These are phyloP conservation scores for Dictyophora rubrovolvata DNA, from an alignment of 768 basidiomycete genomes.

Conservation along the genomic window DNA sequence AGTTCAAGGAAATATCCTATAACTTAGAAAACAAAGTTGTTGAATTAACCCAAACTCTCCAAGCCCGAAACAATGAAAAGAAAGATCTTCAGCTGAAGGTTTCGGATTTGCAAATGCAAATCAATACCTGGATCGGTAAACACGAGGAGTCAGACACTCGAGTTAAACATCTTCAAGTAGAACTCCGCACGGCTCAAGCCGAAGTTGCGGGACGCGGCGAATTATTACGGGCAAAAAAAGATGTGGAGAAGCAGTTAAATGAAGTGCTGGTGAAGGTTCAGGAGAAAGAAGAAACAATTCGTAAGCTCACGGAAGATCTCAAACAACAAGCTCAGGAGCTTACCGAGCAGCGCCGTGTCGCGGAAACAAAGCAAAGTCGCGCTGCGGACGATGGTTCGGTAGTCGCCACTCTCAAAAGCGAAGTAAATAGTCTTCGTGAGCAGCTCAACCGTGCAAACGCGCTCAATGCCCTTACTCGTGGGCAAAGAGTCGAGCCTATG, in stretches of 20 bases:
- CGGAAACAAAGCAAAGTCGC: conserved; percentile 53
- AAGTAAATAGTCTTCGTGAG: conserved; percentile 86
- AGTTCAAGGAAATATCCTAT: conserved; percentile 98
- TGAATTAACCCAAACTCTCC: conserved; percentile 90
- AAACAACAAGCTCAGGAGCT: conserved; percentile 62
- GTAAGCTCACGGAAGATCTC: conserved; percentile 71
- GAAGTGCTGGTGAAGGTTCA: conserved; percentile 61
- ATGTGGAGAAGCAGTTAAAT: conserved; percentile 71
- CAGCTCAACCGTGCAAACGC: conserved; percentile 95
- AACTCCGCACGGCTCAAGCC: conserved; percentile 59
- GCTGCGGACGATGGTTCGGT: conserved; percentile 79
- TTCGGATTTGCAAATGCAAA: conserved; percentile 69
- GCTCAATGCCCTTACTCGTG: conserved; percentile 74
- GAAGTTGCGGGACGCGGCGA: conserved; percentile 66
- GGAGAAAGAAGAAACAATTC: conserved; percentile 80
- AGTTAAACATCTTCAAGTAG: conserved; percentile 59
- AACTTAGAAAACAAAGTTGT: conserved; percentile 98
- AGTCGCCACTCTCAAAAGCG: conserved; percentile 81
- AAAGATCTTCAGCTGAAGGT: conserved; percentile 75
- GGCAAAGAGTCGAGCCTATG: conserved; percentile 53
- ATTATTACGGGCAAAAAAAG: conserved; percentile 63
- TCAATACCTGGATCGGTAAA: conserved; percentile 74
- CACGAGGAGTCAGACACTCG: conserved; percentile 80
- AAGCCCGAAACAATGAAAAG: conserved; percentile 84
- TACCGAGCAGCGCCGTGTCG: conserved; percentile 62